These are phyloP conservation scores for Psilocybe mexicana DNA, from an alignment of 1,284 basidiomycete genomes.

Conservation along the genomic window DNA sequence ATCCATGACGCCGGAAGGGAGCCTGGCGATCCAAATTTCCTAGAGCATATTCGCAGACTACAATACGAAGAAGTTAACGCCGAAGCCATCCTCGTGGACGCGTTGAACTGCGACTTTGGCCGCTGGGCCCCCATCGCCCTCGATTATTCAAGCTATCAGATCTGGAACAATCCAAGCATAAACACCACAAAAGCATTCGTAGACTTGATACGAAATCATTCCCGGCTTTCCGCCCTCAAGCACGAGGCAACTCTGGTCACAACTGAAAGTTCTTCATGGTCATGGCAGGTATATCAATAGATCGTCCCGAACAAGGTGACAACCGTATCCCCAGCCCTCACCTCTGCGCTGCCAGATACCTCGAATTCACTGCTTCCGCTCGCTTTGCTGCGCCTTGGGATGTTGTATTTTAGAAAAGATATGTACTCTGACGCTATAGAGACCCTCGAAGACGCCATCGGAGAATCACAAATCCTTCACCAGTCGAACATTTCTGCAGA, in stretches of 20 bases:
- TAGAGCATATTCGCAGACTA: background rate
- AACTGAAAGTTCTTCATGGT: background rate
- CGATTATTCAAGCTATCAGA: constrained; percentile 1
- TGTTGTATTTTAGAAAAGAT: constrained; percentile 2
- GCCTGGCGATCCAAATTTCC: background rate
- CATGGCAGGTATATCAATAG: background rate
- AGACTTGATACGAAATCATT: background rate
- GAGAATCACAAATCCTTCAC: background rate
- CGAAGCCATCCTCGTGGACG: background rate
- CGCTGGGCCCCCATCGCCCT: background rate
- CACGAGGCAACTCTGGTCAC: background rate
- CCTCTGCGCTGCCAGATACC: no score
- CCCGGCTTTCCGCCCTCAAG: no score
- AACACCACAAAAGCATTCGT: background rate
- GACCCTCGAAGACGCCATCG: background rate
- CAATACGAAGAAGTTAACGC: background rate
- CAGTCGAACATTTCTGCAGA: background rate
- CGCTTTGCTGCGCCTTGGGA: background rate
- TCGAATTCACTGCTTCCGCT: background rate
- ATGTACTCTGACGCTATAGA: background rate
- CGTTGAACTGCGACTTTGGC: background rate
- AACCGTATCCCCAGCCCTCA: background rate
- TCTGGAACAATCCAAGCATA: constrained; percentile 1
- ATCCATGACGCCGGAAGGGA: constrained; percentile 1
- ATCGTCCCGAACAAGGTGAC: background rate